These are phyloP conservation scores for Escallonia rubra DNA, from an alignment of 129 eudicot species.

Conservation along the genomic window DNA sequence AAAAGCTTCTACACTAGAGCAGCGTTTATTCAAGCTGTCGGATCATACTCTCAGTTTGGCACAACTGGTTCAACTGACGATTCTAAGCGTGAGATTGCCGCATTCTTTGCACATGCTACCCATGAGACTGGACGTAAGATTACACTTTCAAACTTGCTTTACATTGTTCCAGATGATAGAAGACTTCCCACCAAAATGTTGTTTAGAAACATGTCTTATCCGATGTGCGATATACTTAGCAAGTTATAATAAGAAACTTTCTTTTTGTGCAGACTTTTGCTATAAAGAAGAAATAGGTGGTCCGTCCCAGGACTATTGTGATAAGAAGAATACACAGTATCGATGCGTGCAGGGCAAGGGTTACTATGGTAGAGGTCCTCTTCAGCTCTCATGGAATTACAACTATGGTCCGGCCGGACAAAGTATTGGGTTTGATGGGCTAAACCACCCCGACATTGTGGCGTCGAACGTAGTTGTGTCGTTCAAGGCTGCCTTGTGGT, in stretches of 20 bases:
- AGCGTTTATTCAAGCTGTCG: conserved; percentile 24
- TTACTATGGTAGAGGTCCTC: conserved; percentile 25
- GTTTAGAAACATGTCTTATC: too few relatives aligned
- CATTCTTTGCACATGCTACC: conserved; percentile 43
- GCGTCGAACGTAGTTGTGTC: conserved; percentile 21
- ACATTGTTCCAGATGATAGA: too few relatives aligned
- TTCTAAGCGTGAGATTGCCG: conserved; percentile 42
- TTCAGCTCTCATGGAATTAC: conserved; percentile 21
- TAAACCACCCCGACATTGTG: conserved; percentile 21
- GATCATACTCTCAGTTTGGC: conserved; percentile 23
- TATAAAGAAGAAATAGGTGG: conserved; percentile 14
- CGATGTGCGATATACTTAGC: too few relatives aligned
- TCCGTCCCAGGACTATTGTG: conserved; percentile 6
- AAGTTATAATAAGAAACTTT: neutral
- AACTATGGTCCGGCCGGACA: conserved; percentile 26
- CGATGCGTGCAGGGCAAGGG: conserved; percentile 15
- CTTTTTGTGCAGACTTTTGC: conserved; percentile 4
- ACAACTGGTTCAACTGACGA: conserved; percentile 32
- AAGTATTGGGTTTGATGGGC: conserved; percentile 15
- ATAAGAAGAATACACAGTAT: neutral
- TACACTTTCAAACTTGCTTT: too few relatives aligned
- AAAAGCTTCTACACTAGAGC: conserved; percentile 6
- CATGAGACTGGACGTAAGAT: conserved; percentile 50
- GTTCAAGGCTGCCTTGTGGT: conserved; percentile 33
- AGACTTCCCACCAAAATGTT: too few relatives aligned